Evolutionary conservation across 805 yeast genomes (phyloP).

Genomic region (Ogataea siamensis): DNA sequence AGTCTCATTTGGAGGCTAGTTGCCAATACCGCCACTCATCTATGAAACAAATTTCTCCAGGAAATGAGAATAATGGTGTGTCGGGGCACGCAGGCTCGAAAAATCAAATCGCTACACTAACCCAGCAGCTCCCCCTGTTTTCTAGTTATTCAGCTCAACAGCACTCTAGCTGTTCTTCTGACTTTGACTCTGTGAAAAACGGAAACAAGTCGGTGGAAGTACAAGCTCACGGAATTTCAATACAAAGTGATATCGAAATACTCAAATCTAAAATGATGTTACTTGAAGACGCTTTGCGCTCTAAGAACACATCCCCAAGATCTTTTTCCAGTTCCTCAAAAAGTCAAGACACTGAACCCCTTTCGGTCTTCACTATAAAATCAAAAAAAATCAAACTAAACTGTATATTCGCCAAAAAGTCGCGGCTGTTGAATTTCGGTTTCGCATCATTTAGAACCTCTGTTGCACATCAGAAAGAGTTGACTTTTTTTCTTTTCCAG

Average conservation of each 20-base stretch:
- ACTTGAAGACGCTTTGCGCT: slow-evolving; percentile 10
- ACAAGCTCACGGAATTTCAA: too few species aligned
- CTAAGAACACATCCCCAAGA: too few species aligned
- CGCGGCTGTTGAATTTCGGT: slow-evolving; percentile 17
- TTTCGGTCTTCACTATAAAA: slow-evolving; percentile 9
- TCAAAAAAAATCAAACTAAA: slow-evolving; percentile 11
- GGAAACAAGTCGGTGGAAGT: too few species aligned
- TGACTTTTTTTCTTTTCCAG: slow-evolving; percentile 1
- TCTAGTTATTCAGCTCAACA: neutral
- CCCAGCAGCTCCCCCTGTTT: neutral
- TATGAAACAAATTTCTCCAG: slow-evolving; percentile 1
- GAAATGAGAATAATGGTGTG: too few species aligned
- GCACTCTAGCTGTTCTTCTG: neutral
- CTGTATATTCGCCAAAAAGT: slow-evolving; percentile 13
- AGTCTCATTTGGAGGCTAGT: slow-evolving; percentile 15
- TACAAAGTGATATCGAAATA: slow-evolving; percentile 13
- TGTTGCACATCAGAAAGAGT: slow-evolving; percentile 5
- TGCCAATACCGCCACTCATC: slow-evolving; percentile 26
- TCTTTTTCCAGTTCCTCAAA: too few species aligned
- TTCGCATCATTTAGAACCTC: slow-evolving; percentile 14
- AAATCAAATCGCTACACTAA: too few species aligned
- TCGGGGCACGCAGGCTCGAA: too few species aligned
- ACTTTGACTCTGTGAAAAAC: neutral
- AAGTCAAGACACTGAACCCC: neutral
- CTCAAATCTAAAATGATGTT: slow-evolving; percentile 13